phyloP scores from a whole-genome alignment of 1,284 basidiomycete species.

The Singerocomus inundabilis region DNA sequence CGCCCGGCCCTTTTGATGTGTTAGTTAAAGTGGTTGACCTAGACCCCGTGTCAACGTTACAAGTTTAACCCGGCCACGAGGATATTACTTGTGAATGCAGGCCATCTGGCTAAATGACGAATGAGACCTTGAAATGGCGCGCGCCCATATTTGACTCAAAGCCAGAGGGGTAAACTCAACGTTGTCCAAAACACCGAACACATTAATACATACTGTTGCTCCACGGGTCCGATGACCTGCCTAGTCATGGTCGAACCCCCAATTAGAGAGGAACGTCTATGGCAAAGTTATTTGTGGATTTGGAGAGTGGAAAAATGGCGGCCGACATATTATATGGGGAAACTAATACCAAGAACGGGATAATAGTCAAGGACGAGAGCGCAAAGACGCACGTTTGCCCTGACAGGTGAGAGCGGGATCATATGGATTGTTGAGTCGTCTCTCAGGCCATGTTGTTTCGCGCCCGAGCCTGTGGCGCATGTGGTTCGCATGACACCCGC shows the following conservation, averaged over 20 bases:
- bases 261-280: background rate
- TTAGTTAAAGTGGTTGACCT: background rate
- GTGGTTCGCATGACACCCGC: background rate
- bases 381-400: conserved; percentile 7
- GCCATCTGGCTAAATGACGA: background rate
- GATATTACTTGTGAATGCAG: background rate
- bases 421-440: background rate
- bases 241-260: background rate
- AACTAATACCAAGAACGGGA: background rate
- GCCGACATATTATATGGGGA: background rate
- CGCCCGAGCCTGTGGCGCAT: background rate
- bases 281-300: background rate
- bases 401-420: background rate
- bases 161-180: background rate
- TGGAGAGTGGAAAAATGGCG: background rate
- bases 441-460: background rate
- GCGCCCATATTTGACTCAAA: background rate
- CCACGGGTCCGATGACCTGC: conserved; percentile 1
- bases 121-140: no score
- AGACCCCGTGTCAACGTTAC: conserved; percentile 1
- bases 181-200: background rate
- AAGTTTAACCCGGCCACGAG: conserved; percentile 2
- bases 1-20: background rate
- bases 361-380: background rate
- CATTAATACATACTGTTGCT: background rate